Evolutionary conservation across 2,329 filamentous ascomycete species (phyloP), one percentile per base, ranked within the genome.

Genomic region (Phaeosphaeriaceae sp.): DNA sequence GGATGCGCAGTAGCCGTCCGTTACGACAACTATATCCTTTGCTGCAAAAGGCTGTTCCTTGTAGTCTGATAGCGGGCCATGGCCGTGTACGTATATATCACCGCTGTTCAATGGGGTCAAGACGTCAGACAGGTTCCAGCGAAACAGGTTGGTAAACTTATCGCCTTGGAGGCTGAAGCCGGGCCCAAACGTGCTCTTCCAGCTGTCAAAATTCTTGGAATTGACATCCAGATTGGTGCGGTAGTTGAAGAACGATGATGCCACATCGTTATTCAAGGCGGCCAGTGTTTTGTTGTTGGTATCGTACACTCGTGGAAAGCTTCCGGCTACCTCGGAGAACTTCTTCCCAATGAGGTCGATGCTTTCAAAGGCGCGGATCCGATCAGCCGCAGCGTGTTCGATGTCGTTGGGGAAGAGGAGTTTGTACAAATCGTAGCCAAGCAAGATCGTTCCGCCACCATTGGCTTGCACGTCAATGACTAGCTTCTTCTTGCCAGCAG

Each of bases 341-440:
- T 77, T 64, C 52, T 76, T 47, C 53, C 78, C 68, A 9, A 83
- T 67, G 13, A 78, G 58, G 35, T 77, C 66, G 21, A 81, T 73
- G 16, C 73, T 71, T 46, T 82, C 78, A 30, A 78, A 72, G 3
- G 81, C 76, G 11, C 82, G 76, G 65, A 83, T 75, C 18, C 82
- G 79, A 51, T 77, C 77, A 4, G 75, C 78, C 3, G 79, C 79
- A 48, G 80, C 82, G 3, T 77, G 76, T 3, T 76, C 69, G 7
- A 78, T 71, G 11, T 75, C 69, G 4, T 60, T 54, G 0, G 82
- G 83, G 72, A 83, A 81, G 0, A 85, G 73, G 64, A 79, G 70
- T 44, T 82, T 81, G 72, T 87, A 86, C 20, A 87, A 75, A 61
- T 86, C 84, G 56, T 84, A 85, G 13, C 82, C 84, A n/a, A 81